Evolutionary conservation across 2,329 filamentous ascomycete genomes (phyloP).

Genomic region (Pseudogymnoascus sp.): DNA sequence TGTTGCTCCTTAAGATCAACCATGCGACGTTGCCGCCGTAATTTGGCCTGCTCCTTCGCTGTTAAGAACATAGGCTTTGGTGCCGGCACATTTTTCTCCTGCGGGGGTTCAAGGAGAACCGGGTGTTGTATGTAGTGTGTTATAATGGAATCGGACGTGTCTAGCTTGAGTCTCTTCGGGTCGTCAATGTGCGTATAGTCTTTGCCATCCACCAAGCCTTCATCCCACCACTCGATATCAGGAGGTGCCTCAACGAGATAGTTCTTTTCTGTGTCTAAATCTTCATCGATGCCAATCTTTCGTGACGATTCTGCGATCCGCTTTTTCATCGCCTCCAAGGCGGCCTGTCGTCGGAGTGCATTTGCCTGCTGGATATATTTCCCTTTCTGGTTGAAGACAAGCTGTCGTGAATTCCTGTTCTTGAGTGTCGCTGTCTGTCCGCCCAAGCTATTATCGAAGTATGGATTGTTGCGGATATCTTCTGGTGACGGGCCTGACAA

Average conservation of each 20-base stretch:
- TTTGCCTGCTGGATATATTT: conserved; percentile 96
- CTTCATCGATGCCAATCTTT: conserved; percentile 90
- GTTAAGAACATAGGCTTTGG: conserved; percentile 92
- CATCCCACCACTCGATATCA: conserved; percentile 95
- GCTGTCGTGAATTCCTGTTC: conserved; percentile 62
- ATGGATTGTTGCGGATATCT: conserved; percentile 65
- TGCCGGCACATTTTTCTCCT: conserved; percentile 71
- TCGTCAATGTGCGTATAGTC: conserved; percentile 67
- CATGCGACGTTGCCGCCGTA: conserved; percentile 82
- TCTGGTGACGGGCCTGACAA: conserved; percentile 50
- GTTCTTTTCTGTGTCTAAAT: conserved; percentile 78
- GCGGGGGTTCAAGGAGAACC: conserved; percentile 80
- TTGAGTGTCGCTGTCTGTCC: conserved; percentile 51
- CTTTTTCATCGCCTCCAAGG: conserved; percentile 90
- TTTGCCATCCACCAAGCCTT: conserved; percentile 69
- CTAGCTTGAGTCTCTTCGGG: conserved; percentile 61
- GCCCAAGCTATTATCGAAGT: conserved; percentile 66
- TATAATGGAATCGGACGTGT: conserved; percentile 74
- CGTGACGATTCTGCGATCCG: conserved; percentile 80
- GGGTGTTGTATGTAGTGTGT: conserved; percentile 91
- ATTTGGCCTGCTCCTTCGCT: conserved; percentile 80
- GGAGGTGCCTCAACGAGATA: conserved; percentile 80
- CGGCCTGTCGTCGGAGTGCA: conserved; percentile 77
- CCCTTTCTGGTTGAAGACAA: conserved; percentile 90
- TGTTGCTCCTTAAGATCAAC: conserved; percentile 93